Conservation (phyloP, 2,329 filamentous ascomycete genomes). For the Rhynchosporium agropyri region DNA sequence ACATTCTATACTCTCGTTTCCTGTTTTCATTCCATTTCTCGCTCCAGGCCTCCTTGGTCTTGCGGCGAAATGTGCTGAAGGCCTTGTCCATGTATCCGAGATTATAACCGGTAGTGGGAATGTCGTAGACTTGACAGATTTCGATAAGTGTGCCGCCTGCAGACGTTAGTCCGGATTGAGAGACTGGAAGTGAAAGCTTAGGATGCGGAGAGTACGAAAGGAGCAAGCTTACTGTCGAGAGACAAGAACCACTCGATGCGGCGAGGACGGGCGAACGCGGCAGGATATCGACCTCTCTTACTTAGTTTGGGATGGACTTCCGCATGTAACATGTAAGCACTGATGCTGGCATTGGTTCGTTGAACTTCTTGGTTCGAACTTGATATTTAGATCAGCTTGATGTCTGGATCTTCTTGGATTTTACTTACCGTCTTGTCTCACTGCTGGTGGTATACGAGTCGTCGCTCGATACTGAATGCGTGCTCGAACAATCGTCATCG, state of each 20-base stretch:
- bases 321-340: slow-evolving; percentile 21
- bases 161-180: not conserved
- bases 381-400: slow-evolving; percentile 17
- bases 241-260: slow-evolving; percentile 28
- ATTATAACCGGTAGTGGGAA: slow-evolving; percentile 9
- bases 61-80: not conserved
- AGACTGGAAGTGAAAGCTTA: not conserved
- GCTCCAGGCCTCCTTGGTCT: not conserved
- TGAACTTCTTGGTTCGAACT: slow-evolving; percentile 30
- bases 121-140: slow-evolving; percentile 21
- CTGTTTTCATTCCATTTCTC: no score
- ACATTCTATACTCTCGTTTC: not conserved
- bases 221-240: slow-evolving; percentile 29
- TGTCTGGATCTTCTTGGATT: no score
- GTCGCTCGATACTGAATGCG: no score
- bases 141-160: slow-evolving; percentile 21
- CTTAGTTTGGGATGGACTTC: slow-evolving; percentile 35
- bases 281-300: slow-evolving; percentile 25
- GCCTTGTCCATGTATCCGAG: slow-evolving; percentile 6
- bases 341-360: slow-evolving; percentile 31
- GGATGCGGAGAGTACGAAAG: not conserved
- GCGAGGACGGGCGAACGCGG: slow-evolving; percentile 30
- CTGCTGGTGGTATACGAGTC: not conserved
- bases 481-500: no score
- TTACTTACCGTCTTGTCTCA: slow-evolving; percentile 23